Evolutionary conservation across 768 basidiomycete species (phyloP).

Genomic region (Termitomyces heimii): DNA sequence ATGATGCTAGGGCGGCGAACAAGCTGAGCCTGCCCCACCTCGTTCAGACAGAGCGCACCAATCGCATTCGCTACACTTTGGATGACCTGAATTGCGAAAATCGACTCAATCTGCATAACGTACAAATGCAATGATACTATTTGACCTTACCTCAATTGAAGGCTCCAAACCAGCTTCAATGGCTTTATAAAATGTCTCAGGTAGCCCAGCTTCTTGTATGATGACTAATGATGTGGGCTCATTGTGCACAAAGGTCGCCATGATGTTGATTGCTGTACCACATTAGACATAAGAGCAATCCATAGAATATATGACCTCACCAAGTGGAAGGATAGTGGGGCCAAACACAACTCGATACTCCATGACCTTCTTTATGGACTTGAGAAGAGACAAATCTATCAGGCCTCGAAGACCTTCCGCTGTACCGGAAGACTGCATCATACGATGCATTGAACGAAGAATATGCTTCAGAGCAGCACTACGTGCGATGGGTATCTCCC

Average conservation of each 20-base stretch:
- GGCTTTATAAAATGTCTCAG: constrained; percentile 82
- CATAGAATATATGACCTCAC: constrained; percentile 35
- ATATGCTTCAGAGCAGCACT: constrained; percentile 86
- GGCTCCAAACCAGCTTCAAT: constrained; percentile 84
- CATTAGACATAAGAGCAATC: constrained; percentile 4
- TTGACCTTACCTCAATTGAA: constrained; percentile 64
- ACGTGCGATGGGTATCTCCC: constrained; percentile 67
- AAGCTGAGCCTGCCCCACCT: constrained; percentile 79
- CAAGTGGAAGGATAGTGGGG: constrained; percentile 76
- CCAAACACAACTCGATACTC: constrained; percentile 81
- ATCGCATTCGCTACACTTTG: constrained; percentile 93
- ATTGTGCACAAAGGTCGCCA: constrained; percentile 97
- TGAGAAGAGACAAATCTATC: constrained; percentile 83
- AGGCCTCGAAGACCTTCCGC: constrained; percentile 92
- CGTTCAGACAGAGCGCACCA: constrained; percentile 93
- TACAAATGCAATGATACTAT: background rate
- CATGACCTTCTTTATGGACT: constrained; percentile 85
- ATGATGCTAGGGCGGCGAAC: constrained; percentile 75
- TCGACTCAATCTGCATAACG: background rate
- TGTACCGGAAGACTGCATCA: constrained; percentile 95
- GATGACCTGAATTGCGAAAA: constrained; percentile 53
- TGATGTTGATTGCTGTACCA: constrained; percentile 78
- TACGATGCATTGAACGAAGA: constrained; percentile 87
- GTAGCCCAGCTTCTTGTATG: constrained; percentile 88
- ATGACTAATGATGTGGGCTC: constrained; percentile 92